Conservation (phyloP, 2,329 filamentous ascomycete species). For the Monosporascus sp. region DNA sequence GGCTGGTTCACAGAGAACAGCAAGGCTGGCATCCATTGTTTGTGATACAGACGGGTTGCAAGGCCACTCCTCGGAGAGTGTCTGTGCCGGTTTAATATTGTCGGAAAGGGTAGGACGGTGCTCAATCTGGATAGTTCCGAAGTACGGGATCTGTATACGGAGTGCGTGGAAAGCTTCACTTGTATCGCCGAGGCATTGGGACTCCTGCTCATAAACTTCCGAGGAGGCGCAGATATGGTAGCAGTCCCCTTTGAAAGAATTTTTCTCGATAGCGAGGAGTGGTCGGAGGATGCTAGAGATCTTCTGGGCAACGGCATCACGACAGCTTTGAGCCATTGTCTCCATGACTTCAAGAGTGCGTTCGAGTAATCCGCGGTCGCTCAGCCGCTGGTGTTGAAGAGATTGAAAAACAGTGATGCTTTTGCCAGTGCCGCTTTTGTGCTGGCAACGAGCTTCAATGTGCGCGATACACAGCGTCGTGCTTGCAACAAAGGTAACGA, state of each 20-base stretch:
- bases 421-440: not conserved
- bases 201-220: constrained; percentile 15
- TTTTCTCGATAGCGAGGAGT: constrained; percentile 34
- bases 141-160: constrained; percentile 36
- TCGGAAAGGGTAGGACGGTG: constrained; percentile 5
- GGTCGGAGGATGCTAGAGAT: constrained; percentile 27
- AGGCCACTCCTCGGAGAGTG: not conserved
- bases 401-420: constrained; percentile 19
- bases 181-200: constrained; percentile 14
- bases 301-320: constrained; percentile 25
- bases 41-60: not conserved
- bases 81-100: not conserved
- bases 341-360: constrained; percentile 29
- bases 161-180: constrained; percentile 17
- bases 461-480: constrained; percentile 36
- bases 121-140: constrained; percentile 34
- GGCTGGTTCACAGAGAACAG: too few species aligned
- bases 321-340: constrained; percentile 12
- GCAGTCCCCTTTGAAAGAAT: constrained; percentile 3
- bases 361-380: constrained; percentile 38
- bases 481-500: constrained; percentile 35
- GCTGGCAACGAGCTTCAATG: constrained; percentile 26
- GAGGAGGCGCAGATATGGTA: constrained; percentile 4
- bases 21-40: too few species aligned
- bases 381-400: constrained; percentile 34